Evolutionary conservation across 495 filamentous ascomycete species (phyloP), one percentile per base, ranked within the genome.

Genomic region (Trichoderma erinaceum): DNA sequence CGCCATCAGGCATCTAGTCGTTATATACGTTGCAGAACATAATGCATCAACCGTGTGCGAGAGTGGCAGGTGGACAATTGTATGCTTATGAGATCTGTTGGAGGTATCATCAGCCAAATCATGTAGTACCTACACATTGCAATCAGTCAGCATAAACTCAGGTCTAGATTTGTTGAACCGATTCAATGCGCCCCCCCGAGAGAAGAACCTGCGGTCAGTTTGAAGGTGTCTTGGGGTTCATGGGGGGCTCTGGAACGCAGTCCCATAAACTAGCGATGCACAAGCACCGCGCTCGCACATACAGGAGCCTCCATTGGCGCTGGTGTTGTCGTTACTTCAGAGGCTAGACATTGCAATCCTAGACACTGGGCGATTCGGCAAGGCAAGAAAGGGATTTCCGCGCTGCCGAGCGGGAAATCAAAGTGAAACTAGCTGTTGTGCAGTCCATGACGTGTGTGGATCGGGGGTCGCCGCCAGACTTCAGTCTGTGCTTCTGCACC

Each of bases 371-470:
- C 5, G 35, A 38, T 38, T 38, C 35, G 35, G 35, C 35, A 38
- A 38, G 35, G 35, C 35, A 38, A 38, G 2, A 38, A 38, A 38
- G 35, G 35, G 35, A 38, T 38, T 38, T 38, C 35, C 35, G 35
- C 35, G 35, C 35, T 38, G 35, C 35, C 35, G 18, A 48, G 18
- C 44, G 44, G 13, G 18, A 15, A 15, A 48, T 5, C 18, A 48
- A 15, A 16, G 18, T n/a, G 44, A 16, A 15, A 48, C 44, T 13
- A 48, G 13, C 44, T 56, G n/a, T 25, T 56, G 50, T 16, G 23
- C 16, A 29, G 56, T 61, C 56, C 56, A 61, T 61, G 56, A 61
- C 56, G 56, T 61, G 56, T 8, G 56, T 61, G 56, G 56, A 61
- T 32, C 56, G 56, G 23, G 56, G 25, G 27, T 11, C 15, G 56